phyloP scores from a whole-genome alignment of 1,284 basidiomycete genomes.

The Puccinia coronata region DNA sequence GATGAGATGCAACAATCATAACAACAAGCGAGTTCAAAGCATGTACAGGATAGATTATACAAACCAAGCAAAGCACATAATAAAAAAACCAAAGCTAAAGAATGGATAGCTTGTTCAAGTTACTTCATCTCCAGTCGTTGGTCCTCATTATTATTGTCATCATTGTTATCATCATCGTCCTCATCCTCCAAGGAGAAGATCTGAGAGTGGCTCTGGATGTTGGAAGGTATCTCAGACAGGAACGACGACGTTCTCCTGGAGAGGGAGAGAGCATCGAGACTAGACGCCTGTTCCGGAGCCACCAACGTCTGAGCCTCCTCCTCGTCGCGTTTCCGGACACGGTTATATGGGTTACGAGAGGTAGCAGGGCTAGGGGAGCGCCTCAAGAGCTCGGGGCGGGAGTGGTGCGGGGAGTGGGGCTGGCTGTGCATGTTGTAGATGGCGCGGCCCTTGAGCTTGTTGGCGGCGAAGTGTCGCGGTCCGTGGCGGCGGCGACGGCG shows the following conservation, averaged over 20 bases:
- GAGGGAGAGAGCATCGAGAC: background rate
- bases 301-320: conserved; percentile 5
- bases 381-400: background rate
- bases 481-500: too few species aligned
- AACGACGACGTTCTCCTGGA: background rate
- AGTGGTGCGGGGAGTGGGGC: background rate
- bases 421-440: conserved; percentile 1
- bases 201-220: background rate
- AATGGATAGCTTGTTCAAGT: background rate
- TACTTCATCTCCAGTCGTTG: background rate
- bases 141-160: background rate
- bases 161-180: conserved; percentile 9
- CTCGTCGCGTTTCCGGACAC: background rate
- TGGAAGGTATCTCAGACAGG: background rate
- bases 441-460: background rate
- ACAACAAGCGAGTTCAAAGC: too few species aligned
- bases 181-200: conserved; percentile 26
- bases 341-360: background rate
- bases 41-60: too few species aligned
- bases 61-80: background rate
- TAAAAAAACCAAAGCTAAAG: background rate
- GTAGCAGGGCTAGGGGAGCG: background rate
- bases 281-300: background rate
- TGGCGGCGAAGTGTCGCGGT: background rate
- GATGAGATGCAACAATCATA: too few species aligned